Evolutionary conservation across 2,329 filamentous ascomycete genomes (phyloP).

Genomic region (Fusarium miscanthi): DNA sequence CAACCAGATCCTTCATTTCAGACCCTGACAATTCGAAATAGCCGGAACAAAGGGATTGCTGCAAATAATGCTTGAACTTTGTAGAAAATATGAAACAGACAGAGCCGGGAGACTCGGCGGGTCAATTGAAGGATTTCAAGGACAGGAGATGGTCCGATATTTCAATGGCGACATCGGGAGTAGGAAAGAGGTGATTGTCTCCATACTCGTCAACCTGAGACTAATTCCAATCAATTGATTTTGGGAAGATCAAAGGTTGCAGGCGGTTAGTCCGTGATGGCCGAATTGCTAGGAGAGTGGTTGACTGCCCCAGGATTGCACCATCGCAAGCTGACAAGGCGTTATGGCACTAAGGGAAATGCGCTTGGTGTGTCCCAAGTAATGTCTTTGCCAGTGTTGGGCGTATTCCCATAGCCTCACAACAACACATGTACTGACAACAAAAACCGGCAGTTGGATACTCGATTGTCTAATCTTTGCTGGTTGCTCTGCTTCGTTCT

Average conservation of each 20-base stretch:
- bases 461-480: not conserved
- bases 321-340: slow-evolving; percentile 46
- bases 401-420: slow-evolving; percentile 7
- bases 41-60: slow-evolving; percentile 9
- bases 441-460: not conserved
- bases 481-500: slow-evolving; percentile 4
- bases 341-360: slow-evolving; percentile 40
- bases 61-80: not conserved
- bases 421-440: not conserved
- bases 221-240: slow-evolving; percentile 10
- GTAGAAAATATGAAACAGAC: not conserved
- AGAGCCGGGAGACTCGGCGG: slow-evolving; percentile 13
- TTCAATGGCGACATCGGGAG: slow-evolving; percentile 45
- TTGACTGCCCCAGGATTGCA: slow-evolving; percentile 45
- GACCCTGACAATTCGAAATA: slow-evolving; percentile 6
- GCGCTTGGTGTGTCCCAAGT: slow-evolving; percentile 32
- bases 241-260: not conserved
- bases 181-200: slow-evolving; percentile 40
- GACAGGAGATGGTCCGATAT: slow-evolving; percentile 28
- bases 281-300: slow-evolving; percentile 34
- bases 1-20: slow-evolving; percentile 16
- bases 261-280: not conserved
- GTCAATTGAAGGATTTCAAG: slow-evolving; percentile 4
- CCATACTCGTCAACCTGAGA: not conserved
- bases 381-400: slow-evolving; percentile 13